Base-by-base conservation (phyloP, 805 yeast species). In the Kockiozyma suomiensis region DNA sequence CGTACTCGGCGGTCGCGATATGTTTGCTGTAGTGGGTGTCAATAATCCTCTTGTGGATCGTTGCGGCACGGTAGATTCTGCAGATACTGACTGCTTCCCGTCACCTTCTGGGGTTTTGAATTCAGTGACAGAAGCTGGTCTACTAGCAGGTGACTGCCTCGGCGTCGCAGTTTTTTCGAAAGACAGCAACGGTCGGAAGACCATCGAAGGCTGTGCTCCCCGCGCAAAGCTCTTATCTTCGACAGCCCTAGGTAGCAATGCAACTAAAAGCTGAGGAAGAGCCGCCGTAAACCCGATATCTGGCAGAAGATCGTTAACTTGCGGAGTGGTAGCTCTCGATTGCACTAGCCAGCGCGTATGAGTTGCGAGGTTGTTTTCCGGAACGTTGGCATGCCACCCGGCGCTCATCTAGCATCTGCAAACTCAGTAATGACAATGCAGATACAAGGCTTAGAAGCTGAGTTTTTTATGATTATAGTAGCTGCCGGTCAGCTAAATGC, bases 321-420 rank as follows among this genome's bases (percentile, higher is more conserved):
- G 41, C 0, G 64, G 61, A 19, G 46, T 37, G 12, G 52, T 33
- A 13, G 64, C 61, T 35, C 42, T 37, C 23, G 58, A 32, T 4
- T 25, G 7, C 28, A 33, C 30, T 4, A 61, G 51, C 65, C 65
- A 61, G 48, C 43, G 53, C n/a, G 47, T 30, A 33, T 61, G 62
- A 23, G 25, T 23, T 8, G 32, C 48, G 38, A 60, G 50, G 45
- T 60, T 60, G 38, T 60, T 60, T 26, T 28, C 46, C 6, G 58
- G 61, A 17, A 25, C 10, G 49, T 12, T 17, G 45, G 35, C 41
- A 28, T 30, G 32, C n/a, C 42, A 21, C 21, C 23, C 52, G 43
- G 33, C 52, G 37, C 19, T 21, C 52, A 49, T 49, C 25, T 21
- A 49, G 52, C 52, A 49, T 17, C 32, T 33, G 43, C 26, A 32